Conservation (phyloP, 208 protist genomes). For the Trypanosoma boissoni region DNA sequence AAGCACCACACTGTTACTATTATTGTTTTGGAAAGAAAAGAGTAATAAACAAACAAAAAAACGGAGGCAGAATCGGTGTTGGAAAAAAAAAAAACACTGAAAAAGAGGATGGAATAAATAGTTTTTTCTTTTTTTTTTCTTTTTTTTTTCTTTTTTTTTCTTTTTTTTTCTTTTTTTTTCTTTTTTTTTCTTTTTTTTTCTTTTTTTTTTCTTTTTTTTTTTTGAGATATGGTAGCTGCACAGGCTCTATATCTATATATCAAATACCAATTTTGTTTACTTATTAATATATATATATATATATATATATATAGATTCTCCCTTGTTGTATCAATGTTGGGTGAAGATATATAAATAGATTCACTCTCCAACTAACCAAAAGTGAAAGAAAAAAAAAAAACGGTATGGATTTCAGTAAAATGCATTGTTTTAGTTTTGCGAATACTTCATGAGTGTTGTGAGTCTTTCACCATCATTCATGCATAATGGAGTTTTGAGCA, state of each 20-base stretch:
- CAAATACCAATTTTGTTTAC: no score
- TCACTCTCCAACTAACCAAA: no score
- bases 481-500: no score
- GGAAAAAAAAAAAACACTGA: neutral
- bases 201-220: neutral
- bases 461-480: no score
- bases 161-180: slow-evolving; percentile 3
- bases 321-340: no score
- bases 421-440: no score
- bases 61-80: neutral
- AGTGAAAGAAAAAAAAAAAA: no score
- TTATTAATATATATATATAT: no score
- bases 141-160: slow-evolving; percentile 4
- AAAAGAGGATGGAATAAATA: slow-evolving; percentile 1
- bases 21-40: neutral
- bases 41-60: neutral
- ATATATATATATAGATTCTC: no score
- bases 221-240: neutral
- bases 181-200: slow-evolving; percentile 5
- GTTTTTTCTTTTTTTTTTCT: neutral
- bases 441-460: no score
- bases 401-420: no score
- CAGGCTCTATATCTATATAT: neutral
- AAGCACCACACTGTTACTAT: neutral
- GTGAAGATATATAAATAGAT: no score